These are phyloP conservation scores for Verticillium zaregamsianum DNA, from an alignment of 2,329 filamentous ascomycete genomes.

Conservation along the genomic window DNA sequence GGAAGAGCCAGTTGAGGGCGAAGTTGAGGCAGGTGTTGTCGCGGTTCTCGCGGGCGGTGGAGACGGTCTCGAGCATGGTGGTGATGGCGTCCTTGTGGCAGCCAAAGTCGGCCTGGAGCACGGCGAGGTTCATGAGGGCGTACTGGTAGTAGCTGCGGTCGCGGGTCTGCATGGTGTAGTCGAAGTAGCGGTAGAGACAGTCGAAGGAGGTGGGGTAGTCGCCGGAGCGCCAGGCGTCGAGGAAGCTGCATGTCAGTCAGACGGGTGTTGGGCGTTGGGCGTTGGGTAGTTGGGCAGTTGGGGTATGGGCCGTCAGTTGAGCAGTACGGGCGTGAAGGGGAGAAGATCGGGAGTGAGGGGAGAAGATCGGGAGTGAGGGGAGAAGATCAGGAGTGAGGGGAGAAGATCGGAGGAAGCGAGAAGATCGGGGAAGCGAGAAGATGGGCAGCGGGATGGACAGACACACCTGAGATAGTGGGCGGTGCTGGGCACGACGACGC, in stretches of 20 bases:
- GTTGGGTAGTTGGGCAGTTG: too few relatives aligned
- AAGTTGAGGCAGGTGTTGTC: constrained; percentile 94
- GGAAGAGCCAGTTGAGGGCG: constrained; percentile 91
- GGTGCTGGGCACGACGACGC: constrained; percentile 65
- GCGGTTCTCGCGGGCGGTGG: constrained; percentile 89
- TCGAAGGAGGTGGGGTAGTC: constrained; percentile 91
- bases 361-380: too few relatives aligned
- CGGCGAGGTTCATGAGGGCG: constrained; percentile 86
- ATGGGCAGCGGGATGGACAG: too few relatives aligned
- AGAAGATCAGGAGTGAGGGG: too few relatives aligned
- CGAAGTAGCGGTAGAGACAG: constrained; percentile 88
- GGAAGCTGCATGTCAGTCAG: constrained; percentile 59
- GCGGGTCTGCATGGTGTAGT: constrained; percentile 96
- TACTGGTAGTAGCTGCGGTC: too few relatives aligned
- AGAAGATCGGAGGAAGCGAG: too few relatives aligned
- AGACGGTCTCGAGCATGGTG: constrained; percentile 91
- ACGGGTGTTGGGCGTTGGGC: too few relatives aligned
- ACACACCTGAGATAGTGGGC: constrained; percentile 75
- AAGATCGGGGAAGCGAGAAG: too few relatives aligned
- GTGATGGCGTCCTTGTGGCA: constrained; percentile 86
- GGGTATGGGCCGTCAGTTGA: too few relatives aligned
- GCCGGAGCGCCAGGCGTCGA: constrained; percentile 87
- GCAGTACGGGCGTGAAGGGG: too few relatives aligned
- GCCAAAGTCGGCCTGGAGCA: constrained; percentile 92
- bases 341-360: too few relatives aligned